Conservation (phyloP, 2,329 filamentous ascomycete genomes). For the Capronia epimyces region DNA sequence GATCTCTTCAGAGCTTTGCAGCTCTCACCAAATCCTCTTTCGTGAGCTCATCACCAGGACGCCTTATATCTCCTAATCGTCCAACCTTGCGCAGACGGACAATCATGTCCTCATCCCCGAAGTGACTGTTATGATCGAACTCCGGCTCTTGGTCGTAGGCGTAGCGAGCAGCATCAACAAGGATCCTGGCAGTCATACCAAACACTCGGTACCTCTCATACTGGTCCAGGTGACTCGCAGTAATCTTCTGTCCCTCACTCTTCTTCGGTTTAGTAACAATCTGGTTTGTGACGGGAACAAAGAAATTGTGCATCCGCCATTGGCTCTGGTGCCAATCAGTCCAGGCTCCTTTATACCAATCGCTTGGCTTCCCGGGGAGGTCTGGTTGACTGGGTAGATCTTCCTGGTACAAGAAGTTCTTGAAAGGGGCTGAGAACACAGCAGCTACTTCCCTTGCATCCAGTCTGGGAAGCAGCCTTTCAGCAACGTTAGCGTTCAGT, state of each 20-base stretch:
- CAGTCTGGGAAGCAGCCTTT: constrained; percentile 69
- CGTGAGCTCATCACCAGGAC: constrained; percentile 49
- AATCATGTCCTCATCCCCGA: constrained; percentile 64
- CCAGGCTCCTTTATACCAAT: constrained; percentile 86
- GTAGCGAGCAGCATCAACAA: constrained; percentile 80
- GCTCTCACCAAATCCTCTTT: constrained; percentile 48
- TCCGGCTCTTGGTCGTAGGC: constrained; percentile 78
- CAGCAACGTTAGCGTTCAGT: constrained; percentile 53
- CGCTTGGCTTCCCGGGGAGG: constrained; percentile 46
- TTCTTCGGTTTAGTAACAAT: constrained; percentile 57
- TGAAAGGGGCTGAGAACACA: constrained; percentile 84
- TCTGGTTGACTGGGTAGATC: constrained; percentile 49
- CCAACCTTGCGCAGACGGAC: constrained; percentile 51
- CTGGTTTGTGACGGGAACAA: constrained; percentile 71
- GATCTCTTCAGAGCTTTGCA: constrained; percentile 36
- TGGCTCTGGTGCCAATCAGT: constrained; percentile 66
- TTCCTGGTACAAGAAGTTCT: constrained; percentile 64
- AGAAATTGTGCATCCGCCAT: constrained; percentile 92
- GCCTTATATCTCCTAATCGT: constrained; percentile 48
- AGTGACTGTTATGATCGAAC: constrained; percentile 66
- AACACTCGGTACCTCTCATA: constrained; percentile 72
- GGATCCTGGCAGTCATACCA: constrained; percentile 87
- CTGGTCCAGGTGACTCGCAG: constrained; percentile 40
- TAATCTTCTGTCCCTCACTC: constrained; percentile 40
- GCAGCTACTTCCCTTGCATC: constrained; percentile 89